Percentiles rank a stretch among this genome's conserved stretches.
These are phyloP conservation scores for Aeminium ludgeri DNA, from an alignment of 495 filamentous ascomycete species.

Conservation along the genomic window DNA sequence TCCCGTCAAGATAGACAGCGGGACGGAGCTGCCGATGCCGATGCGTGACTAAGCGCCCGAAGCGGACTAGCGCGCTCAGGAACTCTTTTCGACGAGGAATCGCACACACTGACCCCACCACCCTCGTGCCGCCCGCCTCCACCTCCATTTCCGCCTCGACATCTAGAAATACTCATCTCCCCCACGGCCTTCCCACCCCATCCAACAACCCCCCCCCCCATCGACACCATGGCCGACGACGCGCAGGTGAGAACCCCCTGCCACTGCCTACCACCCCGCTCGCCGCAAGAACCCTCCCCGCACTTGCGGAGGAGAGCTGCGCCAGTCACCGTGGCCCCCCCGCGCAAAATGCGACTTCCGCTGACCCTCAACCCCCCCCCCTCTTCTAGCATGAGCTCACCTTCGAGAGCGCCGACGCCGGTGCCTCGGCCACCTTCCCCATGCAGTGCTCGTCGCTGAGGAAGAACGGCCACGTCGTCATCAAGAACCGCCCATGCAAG, in stretches of 20 bases:
- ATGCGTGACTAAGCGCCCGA: too few relatives aligned
- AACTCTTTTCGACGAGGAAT: too few relatives aligned
- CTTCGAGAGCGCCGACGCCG: constrained; percentile 85
- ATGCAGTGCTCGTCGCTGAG: constrained; percentile 99
- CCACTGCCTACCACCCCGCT: not conserved
- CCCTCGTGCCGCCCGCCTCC: too few relatives aligned
- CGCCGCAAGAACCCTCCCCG: constrained; percentile 4
- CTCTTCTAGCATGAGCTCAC: constrained; percentile 83
- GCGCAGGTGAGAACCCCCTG: constrained; percentile 35
- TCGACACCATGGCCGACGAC: constrained; percentile 39
- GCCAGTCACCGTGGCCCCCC: not conserved
- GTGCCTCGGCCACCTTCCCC: constrained; percentile 82
- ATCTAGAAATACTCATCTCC: too few relatives aligned
- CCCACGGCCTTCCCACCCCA: constrained; percentile 18
- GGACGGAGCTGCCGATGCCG: too few relatives aligned
- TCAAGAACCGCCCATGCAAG: constrained; percentile 98
- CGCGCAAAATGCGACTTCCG: not conserved
- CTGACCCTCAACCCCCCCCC: not conserved
- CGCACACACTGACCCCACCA: too few relatives aligned
- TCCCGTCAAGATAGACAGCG: too few relatives aligned
- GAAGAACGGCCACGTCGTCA: constrained; percentile 96
- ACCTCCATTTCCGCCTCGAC: too few relatives aligned
- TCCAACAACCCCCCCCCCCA: constrained; percentile 7
- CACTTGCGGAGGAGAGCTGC: not conserved
- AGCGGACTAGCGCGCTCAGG: too few relatives aligned